Percentiles rank a stretch among this genome's conserved stretches.
Evolutionary conservation across 139 green algal species (phyloP).

Genomic region (Picochlorum sp.): DNA sequence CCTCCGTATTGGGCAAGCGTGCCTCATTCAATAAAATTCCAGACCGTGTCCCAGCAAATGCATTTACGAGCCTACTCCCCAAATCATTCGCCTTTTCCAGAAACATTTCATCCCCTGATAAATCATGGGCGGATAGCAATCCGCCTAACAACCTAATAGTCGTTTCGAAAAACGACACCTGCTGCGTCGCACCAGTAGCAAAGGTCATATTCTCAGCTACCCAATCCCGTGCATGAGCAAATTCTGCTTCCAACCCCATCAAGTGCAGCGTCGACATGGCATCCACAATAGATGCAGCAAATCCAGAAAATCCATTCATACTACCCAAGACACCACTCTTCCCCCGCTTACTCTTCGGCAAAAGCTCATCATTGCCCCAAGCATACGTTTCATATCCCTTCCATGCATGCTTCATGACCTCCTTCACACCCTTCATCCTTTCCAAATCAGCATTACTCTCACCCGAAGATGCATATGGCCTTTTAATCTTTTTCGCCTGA

Average conservation of each 20-base stretch:
- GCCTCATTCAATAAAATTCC: slow-evolving; percentile 36
- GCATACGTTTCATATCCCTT: slow-evolving; percentile 48
- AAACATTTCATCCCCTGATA: slow-evolving; percentile 43
- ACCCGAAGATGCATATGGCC: background rate
- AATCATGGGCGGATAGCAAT: slow-evolving; percentile 52
- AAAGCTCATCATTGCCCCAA: slow-evolving; percentile 60
- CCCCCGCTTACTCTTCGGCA: slow-evolving; percentile 23
- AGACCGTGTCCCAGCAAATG: slow-evolving; percentile 57
- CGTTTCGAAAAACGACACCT: slow-evolving; percentile 25
- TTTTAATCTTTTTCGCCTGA: background rate
- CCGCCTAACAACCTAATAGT: slow-evolving; percentile 29
- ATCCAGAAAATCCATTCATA: slow-evolving; percentile 44
- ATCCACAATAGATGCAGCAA: slow-evolving; percentile 57
- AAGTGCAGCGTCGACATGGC: slow-evolving; percentile 65
- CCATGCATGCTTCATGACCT: slow-evolving; percentile 53
- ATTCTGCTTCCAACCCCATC: slow-evolving; percentile 53
- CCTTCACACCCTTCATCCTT: background rate
- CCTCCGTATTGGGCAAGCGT: background rate
- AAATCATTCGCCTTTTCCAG: slow-evolving; percentile 23
- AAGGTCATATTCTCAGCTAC: slow-evolving; percentile 45
- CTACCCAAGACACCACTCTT: slow-evolving; percentile 24
- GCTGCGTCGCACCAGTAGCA: slow-evolving; percentile 12
- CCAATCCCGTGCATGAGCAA: slow-evolving; percentile 32
- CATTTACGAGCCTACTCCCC: slow-evolving; percentile 57
- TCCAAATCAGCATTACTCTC: slow-evolving; percentile 1